Evolutionary conservation across 2,329 filamentous ascomycete genomes (phyloP).

Genomic region (Cordyceps tenuipes): DNA sequence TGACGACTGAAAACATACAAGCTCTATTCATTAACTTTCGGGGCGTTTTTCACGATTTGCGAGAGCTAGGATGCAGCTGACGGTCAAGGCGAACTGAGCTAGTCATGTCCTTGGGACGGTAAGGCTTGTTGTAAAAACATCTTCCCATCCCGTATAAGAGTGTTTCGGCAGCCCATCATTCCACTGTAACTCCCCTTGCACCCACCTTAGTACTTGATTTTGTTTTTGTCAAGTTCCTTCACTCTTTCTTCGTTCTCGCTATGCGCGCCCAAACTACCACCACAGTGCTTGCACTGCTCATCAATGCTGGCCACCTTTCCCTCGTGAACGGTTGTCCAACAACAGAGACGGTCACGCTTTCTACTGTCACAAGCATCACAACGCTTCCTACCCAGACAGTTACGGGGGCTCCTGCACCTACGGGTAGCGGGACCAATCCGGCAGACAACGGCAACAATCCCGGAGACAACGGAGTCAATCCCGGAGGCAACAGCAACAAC

Average conservation of each 20-base stretch:
- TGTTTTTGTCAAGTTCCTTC: background rate
- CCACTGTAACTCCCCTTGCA: background rate
- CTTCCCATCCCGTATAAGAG: conserved; percentile 1
- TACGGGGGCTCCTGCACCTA: background rate
- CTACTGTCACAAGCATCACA: background rate
- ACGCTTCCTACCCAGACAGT: background rate
- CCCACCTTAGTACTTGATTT: background rate
- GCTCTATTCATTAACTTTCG: background rate
- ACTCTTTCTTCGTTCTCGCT: background rate
- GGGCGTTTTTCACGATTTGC: background rate
- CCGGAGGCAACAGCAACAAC: no score
- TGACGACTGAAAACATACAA: background rate
- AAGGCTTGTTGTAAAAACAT: background rate
- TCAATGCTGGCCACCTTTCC: conserved; percentile 1
- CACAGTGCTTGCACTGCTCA: background rate
- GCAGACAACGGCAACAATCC: no score
- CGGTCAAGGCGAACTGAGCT: background rate
- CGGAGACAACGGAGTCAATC: background rate
- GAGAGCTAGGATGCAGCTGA: no score
- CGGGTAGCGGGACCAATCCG: no score
- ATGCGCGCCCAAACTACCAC: conserved; percentile 3
- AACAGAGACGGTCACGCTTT: background rate
- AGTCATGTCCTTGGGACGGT: background rate
- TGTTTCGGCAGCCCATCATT: background rate
- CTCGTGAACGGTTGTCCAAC: background rate